phyloP scores from a whole-genome alignment of 495 filamentous ascomycete species.

The Massariosphaeria phaeospora region DNA sequence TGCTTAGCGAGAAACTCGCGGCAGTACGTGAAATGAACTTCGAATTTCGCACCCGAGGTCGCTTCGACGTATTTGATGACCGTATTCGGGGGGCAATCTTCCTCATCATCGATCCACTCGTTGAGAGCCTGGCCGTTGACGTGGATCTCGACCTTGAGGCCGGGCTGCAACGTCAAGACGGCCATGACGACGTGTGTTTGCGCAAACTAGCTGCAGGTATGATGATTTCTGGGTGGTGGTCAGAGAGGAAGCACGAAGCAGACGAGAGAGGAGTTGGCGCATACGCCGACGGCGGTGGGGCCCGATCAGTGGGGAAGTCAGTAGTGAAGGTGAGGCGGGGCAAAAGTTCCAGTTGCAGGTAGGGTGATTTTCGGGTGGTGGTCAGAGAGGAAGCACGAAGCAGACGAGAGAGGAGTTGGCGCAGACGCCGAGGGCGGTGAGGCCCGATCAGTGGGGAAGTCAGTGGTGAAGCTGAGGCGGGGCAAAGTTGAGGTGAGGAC shows the following conservation, averaged over 20 bases:
- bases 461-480: too few relatives aligned
- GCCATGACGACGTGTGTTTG: too few relatives aligned
- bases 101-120: constrained; percentile 24
- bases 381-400: neutral
- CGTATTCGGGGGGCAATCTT: neutral
- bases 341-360: too few relatives aligned
- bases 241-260: neutral
- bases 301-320: too few relatives aligned
- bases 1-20: neutral
- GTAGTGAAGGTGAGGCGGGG: too few relatives aligned
- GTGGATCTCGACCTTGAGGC: constrained; percentile 16
- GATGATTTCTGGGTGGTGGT: neutral
- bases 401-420: neutral
- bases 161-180: constrained; percentile 5
- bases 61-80: constrained; percentile 29
- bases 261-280: neutral
- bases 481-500: too few relatives aligned
- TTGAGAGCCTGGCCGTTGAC: constrained; percentile 2
- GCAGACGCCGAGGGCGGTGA: too few relatives aligned
- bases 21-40: neutral
- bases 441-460: too few relatives aligned
- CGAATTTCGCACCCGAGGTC: constrained; percentile 15
- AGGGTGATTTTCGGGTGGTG: neutral
- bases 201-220: too few relatives aligned
- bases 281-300: too few relatives aligned